Conservation (phyloP, 345 rosid genomes). For the Moricandia moricandioides region DNA sequence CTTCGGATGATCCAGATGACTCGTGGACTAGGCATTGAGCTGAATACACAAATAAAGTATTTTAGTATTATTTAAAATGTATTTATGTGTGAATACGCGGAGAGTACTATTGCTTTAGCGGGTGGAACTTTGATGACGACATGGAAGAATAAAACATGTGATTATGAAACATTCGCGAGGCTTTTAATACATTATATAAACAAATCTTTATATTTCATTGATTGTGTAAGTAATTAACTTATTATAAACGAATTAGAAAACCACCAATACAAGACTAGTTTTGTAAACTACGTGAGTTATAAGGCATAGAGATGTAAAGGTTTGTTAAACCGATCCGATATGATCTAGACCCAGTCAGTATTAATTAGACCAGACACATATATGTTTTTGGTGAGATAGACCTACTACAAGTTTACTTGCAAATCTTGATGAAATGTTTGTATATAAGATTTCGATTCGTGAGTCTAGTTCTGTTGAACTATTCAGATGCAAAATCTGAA, state of each 20-base stretch:
- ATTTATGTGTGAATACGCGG: slow-evolving; percentile 16
- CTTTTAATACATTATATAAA: neutral
- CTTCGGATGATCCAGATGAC: neutral
- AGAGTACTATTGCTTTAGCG: slow-evolving; percentile 30
- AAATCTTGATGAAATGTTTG: neutral
- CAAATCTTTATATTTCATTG: neutral
- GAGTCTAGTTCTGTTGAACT: slow-evolving; percentile 19
- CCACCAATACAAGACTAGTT: neutral
- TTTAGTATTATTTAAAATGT: neutral
- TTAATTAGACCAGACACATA: neutral
- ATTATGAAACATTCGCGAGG: slow-evolving; percentile 1
- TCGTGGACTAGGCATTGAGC: neutral
- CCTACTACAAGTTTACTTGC: neutral
- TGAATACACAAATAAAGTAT: neutral
- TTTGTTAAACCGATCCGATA: neutral
- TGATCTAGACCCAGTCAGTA: neutral
- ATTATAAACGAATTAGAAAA: neutral
- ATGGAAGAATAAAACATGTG: slow-evolving; percentile 15
- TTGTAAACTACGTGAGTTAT: neutral
- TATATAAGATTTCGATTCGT: neutral
- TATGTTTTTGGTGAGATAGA: neutral
- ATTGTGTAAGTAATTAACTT: neutral
- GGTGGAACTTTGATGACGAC: slow-evolving; percentile 23
- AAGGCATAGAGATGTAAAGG: neutral
- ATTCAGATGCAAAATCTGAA: slow-evolving; percentile 31